phyloP scores from a whole-genome alignment of 2,329 filamentous ascomycete species.

The Exophiala aquamarina region DNA sequence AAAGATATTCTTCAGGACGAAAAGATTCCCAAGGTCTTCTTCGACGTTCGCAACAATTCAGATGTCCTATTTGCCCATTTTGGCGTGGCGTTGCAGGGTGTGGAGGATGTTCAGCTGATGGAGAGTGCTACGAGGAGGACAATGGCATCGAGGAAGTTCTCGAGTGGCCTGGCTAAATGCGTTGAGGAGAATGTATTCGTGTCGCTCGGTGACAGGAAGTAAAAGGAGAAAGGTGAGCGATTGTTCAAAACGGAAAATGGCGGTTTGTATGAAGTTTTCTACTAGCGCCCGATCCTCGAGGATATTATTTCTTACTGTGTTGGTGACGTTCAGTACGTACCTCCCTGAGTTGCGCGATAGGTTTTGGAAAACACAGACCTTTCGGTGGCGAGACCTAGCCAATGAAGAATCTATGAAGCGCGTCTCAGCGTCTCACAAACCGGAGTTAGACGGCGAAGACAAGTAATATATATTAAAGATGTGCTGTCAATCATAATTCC shows the following conservation, averaged over 20 bases:
- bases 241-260: slow-evolving; percentile 30
- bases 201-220: not conserved
- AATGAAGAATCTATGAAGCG: slow-evolving; percentile 12
- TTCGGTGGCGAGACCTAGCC: slow-evolving; percentile 17
- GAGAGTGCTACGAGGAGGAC: slow-evolving; percentile 41
- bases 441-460: too few species aligned
- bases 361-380: slow-evolving; percentile 10
- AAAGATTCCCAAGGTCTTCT: slow-evolving; percentile 51
- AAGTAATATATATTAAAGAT: too few species aligned
- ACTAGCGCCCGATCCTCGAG: slow-evolving; percentile 29
- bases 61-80: slow-evolving; percentile 51
- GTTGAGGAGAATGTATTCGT: slow-evolving; percentile 27
- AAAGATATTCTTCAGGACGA: slow-evolving; percentile 44
- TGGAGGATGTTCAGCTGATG: slow-evolving; percentile 56
- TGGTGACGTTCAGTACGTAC: slow-evolving; percentile 25
- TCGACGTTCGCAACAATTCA: slow-evolving; percentile 56
- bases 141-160: slow-evolving; percentile 22
- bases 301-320: slow-evolving; percentile 32
- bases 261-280: slow-evolving; percentile 33
- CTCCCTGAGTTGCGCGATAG: slow-evolving; percentile 20
- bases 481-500: too few species aligned
- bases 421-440: slow-evolving; percentile 12
- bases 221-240: slow-evolving; percentile 21
- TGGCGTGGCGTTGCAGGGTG: slow-evolving; percentile 39
- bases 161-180: slow-evolving; percentile 36